phyloP scores from a whole-genome alignment of 2,329 filamentous ascomycete species.

The Sclerotinia glacialis region DNA sequence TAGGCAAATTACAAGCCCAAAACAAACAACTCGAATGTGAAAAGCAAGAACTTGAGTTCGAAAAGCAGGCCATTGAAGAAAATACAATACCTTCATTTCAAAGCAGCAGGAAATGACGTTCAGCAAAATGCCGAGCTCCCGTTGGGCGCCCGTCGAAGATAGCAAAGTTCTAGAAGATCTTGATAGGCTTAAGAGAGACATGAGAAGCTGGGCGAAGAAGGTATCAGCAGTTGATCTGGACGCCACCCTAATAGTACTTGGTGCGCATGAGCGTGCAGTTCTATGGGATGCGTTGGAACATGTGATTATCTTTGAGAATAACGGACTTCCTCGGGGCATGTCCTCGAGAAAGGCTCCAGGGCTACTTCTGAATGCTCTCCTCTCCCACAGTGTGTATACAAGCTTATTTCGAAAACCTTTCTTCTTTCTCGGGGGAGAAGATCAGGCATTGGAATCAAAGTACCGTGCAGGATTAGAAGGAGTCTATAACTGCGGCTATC shows the following conservation, averaged over 20 bases:
- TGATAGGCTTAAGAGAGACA: slow-evolving; percentile 21
- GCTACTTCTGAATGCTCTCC: slow-evolving; percentile 28
- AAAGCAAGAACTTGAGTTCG: neutral
- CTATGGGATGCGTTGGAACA: slow-evolving; percentile 10
- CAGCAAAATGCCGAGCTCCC: slow-evolving; percentile 14
- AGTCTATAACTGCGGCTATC: neutral
- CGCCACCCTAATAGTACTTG: neutral
- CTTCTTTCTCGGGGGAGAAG: slow-evolving; percentile 17
- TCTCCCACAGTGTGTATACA: slow-evolving; percentile 24
- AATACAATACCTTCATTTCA: slow-evolving; percentile 15
- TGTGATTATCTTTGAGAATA: slow-evolving; percentile 17
- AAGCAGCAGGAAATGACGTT: slow-evolving; percentile 25
- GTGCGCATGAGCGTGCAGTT: neutral
- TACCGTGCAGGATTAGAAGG: neutral
- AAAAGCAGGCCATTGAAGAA: neutral
- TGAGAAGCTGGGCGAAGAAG: slow-evolving; percentile 21
- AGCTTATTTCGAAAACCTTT: slow-evolving; percentile 24
- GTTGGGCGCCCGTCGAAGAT: slow-evolving; percentile 20
- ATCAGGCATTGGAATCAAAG: neutral
- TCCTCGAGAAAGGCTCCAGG: slow-evolving; percentile 18
- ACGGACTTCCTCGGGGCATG: slow-evolving; percentile 16
- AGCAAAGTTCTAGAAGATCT: slow-evolving; percentile 19
- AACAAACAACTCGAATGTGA: neutral
- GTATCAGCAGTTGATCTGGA: slow-evolving; percentile 2
- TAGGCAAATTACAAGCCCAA: neutral